Conservation (phyloP, 108 stramenopile species). For the Thalassiosira profunda region DNA sequence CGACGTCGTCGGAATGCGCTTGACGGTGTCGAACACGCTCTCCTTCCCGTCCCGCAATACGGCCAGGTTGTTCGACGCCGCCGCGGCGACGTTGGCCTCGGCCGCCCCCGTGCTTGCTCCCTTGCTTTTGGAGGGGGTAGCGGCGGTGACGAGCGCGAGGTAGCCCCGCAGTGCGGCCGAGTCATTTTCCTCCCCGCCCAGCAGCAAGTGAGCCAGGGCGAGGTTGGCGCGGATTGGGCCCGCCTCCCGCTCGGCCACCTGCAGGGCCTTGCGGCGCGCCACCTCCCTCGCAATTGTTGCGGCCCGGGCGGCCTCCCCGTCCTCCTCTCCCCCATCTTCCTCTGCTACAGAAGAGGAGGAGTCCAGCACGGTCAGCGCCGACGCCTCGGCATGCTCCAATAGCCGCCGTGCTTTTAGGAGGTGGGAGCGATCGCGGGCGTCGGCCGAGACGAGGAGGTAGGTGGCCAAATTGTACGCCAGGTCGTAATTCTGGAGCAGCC, state of each 20-base stretch:
- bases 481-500: slow-evolving; percentile 51
- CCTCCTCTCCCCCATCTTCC: slow-evolving; percentile 2
- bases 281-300: background rate
- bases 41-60: slow-evolving; percentile 47
- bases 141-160: slow-evolving; percentile 28
- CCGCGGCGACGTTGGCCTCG: slow-evolving; percentile 30
- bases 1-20: slow-evolving; percentile 35
- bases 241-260: slow-evolving; percentile 35
- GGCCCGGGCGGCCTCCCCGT: slow-evolving; percentile 1
- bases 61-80: slow-evolving; percentile 47
- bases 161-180: slow-evolving; percentile 36
- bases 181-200: slow-evolving; percentile 43
- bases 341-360: slow-evolving; percentile 3
- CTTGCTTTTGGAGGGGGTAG: slow-evolving; percentile 3
- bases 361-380: slow-evolving; percentile 39
- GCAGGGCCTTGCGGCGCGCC: slow-evolving; percentile 4
- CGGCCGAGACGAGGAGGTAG: slow-evolving; percentile 44
- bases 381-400: slow-evolving; percentile 37
- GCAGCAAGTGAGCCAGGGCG: slow-evolving; percentile 33
- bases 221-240: slow-evolving; percentile 48
- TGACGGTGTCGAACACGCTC: slow-evolving; percentile 42
- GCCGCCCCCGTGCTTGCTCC: background rate
- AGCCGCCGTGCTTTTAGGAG: slow-evolving; percentile 29
- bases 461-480: slow-evolving; percentile 48
- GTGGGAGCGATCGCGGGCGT: slow-evolving; percentile 11